These are phyloP conservation scores for Xylaria palmicola DNA, from an alignment of 495 filamentous ascomycete genomes.

Conservation along the genomic window DNA sequence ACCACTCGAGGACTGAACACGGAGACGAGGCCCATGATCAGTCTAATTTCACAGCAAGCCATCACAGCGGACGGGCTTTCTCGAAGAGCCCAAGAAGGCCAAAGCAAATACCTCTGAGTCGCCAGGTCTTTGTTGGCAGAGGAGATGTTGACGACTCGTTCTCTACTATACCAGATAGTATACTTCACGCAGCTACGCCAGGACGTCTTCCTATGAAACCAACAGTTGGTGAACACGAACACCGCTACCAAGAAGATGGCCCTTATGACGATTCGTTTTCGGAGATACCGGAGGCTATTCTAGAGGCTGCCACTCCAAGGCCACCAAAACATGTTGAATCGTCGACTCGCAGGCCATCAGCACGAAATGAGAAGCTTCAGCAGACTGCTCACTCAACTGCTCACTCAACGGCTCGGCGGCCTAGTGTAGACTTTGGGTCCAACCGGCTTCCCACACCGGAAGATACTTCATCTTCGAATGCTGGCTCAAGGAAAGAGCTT, in stretches of 20 bases:
- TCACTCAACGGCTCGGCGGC: constrained; percentile 17
- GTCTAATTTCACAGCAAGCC: constrained; percentile 13
- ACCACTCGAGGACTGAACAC: constrained; percentile 2
- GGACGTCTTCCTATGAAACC: constrained; percentile 24
- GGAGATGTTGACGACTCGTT: constrained; percentile 28
- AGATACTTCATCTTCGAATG: constrained; percentile 52
- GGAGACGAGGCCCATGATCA: constrained; percentile 7
- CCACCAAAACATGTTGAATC: constrained; percentile 17
- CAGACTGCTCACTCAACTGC: constrained; percentile 1
- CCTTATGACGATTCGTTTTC: constrained; percentile 55
- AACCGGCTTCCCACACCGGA: constrained; percentile 54
- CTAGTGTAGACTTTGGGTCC: constrained; percentile 36
- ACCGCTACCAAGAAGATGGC: constrained; percentile 23
- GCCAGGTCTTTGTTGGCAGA: constrained; percentile 27
- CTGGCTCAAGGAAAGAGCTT: constrained; percentile 23
- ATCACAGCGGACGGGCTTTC: constrained; percentile 10
- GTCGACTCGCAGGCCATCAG: background rate
- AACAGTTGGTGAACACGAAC: constrained; percentile 9
- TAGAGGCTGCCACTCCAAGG: constrained; percentile 49
- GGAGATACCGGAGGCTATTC: constrained; percentile 45
- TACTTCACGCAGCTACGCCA: constrained; percentile 29
- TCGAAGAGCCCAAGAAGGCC: constrained; percentile 23
- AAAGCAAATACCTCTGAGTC: constrained; percentile 20
- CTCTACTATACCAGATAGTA: constrained; percentile 31
- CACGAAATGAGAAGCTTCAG: constrained; percentile 1